Percentiles rank a stretch among this genome's conserved stretches.
phyloP scores from a whole-genome alignment of 441 rosid genomes.

The Francoa sonchifolia region DNA sequence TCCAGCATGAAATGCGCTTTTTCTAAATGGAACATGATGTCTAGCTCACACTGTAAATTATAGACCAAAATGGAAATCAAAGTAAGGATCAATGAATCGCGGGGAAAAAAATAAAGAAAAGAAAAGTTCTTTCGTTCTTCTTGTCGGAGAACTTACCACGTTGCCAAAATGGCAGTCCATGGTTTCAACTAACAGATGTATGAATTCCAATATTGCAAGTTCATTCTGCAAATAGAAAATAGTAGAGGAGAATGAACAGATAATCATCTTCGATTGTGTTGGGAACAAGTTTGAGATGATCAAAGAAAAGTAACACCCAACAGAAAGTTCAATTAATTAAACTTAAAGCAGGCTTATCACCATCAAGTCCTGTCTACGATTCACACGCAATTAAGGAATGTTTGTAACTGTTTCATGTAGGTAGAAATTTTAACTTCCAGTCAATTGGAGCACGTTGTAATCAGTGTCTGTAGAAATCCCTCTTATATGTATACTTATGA shows the following conservation, averaged over 20 bases:
- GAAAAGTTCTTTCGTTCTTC: not conserved
- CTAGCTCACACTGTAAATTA: constrained; percentile 66
- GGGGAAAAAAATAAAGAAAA: not conserved
- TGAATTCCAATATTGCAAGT: constrained; percentile 87
- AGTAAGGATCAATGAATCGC: too few species aligned
- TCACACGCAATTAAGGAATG: too few species aligned
- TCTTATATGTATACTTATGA: too few species aligned
- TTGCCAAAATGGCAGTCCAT: constrained; percentile 93
- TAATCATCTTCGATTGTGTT: too few species aligned
- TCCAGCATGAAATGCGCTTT: constrained; percentile 96
- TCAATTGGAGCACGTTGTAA: too few species aligned
- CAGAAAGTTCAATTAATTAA: too few species aligned
- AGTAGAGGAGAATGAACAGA: too few species aligned
- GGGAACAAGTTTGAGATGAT: not conserved
- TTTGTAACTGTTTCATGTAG: too few species aligned
- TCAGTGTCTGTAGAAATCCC: too few species aligned
- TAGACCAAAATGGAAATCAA: not conserved
- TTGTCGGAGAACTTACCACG: constrained; percentile 39
- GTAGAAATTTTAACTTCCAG: too few species aligned
- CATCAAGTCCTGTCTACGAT: too few species aligned
- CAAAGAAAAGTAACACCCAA: not conserved
- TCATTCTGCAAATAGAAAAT: constrained; percentile 67
- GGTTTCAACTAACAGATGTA: constrained; percentile 86
- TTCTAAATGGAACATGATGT: constrained; percentile 93
- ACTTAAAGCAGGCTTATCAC: too few species aligned